A percentile compares a stretch with the other conserved stretches of the same genome.
These are phyloP conservation scores for Alternaria longipes DNA, from an alignment of 2,329 filamentous ascomycete genomes.

Conservation along the genomic window DNA sequence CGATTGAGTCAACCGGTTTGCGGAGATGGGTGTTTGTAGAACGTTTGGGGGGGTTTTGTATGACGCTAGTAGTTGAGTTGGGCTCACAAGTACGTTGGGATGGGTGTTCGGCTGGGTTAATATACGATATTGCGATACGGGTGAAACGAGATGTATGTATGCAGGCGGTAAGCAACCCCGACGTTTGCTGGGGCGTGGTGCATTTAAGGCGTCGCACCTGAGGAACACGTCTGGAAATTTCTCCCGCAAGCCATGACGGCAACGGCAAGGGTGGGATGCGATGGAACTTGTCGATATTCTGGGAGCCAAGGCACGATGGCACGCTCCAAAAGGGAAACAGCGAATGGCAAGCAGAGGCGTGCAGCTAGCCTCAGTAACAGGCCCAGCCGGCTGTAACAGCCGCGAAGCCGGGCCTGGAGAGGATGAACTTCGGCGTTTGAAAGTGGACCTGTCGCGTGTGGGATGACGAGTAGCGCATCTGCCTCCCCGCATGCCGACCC, in stretches of 20 bases:
- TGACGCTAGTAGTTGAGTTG: slow-evolving; percentile 15
- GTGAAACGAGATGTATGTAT: slow-evolving; percentile 31
- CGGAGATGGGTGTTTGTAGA: slow-evolving; percentile 2
- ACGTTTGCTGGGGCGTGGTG: slow-evolving; percentile 33
- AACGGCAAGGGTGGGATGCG: slow-evolving; percentile 46
- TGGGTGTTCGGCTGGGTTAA: slow-evolving; percentile 21
- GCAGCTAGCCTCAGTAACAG: slow-evolving; percentile 22
- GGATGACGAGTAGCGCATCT: slow-evolving; percentile 41
- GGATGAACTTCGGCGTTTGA: slow-evolving; percentile 45
- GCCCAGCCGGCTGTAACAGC: slow-evolving; percentile 28
- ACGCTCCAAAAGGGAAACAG: slow-evolving; percentile 33
- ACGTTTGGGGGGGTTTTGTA: slow-evolving; percentile 8
- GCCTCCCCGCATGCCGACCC: slow-evolving; percentile 46
- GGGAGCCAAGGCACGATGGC: slow-evolving; percentile 43
- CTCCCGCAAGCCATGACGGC: slow-evolving; percentile 36
- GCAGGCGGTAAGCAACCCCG: slow-evolving; percentile 32
- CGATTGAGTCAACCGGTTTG: slow-evolving; percentile 10
- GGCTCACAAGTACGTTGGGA: slow-evolving; percentile 22
- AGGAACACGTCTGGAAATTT: slow-evolving; percentile 31
- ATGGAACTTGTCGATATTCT: slow-evolving; percentile 34
- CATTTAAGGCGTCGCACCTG: slow-evolving; percentile 27
- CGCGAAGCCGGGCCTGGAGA: slow-evolving; percentile 24
- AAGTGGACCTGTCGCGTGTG: slow-evolving; percentile 40
- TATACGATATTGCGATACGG: slow-evolving; percentile 40
- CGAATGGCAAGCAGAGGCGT: slow-evolving; percentile 26